Evolutionary conservation across 495 filamentous ascomycete species (phyloP), one percentile per base, ranked within the genome.

Genomic region (Neurospora sp.): DNA sequence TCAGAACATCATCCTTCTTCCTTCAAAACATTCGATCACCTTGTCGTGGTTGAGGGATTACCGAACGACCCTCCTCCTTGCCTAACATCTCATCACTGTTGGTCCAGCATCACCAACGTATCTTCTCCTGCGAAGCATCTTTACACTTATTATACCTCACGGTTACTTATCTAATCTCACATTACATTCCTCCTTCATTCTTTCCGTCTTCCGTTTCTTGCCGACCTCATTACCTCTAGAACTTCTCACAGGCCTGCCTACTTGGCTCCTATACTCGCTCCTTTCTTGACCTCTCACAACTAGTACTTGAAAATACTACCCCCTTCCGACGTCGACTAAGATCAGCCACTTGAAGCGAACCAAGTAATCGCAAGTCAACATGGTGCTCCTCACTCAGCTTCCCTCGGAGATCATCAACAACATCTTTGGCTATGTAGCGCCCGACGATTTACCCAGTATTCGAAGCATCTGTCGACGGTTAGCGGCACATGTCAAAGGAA

Each of bases 361-460:
- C 27, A 61, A 65, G 11, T 35, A 61, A 65, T 5, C 22, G 22
- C 40, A 46, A 22, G 31, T 35, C 48, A 38, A 38, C 44, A 83
- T 82, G 80, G 76, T 74, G 18, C 73, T 73, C 59, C 70, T 85
- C 3, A 81, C 78, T 10, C 78, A 81, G n/a, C 82, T 88, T 9
- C 86, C 86, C 7, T 82, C 85, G n/a, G 89, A 91, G 79, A 83
- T 89, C 65, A 73, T 90, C 38, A 85, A 89, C 73, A 79, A 82
- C 72, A 86, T 91, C 71, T 80, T 91, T 48, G 73, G 77, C 68
- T 83, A 85, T 70, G 77, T 88, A n/a, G 80, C 87, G n/a, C 86
- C 87, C 2, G 73, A 79, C 39, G 88, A 90, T 73, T 74, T 91
- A 39, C 81, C 79, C 0, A 69, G 75, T n/a, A 72, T 89, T 20